Percentiles rank a stretch among this genome's conserved stretches.
phyloP scores from a whole-genome alignment of 2,329 filamentous ascomycete genomes.

The Aspergillus hortae region DNA sequence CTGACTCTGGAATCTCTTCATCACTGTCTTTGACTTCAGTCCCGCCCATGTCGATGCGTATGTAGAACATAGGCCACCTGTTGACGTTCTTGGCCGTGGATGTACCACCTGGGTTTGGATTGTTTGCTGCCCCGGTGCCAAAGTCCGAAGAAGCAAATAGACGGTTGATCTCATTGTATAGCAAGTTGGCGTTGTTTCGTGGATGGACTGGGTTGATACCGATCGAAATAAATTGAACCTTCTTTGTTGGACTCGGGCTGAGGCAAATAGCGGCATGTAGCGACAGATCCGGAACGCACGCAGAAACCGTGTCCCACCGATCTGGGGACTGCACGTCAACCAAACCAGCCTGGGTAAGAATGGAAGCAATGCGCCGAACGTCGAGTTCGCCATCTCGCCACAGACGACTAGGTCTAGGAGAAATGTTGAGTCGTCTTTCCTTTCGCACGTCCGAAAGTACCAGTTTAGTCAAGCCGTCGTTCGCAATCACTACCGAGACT shows the following conservation, averaged over 20 bases:
- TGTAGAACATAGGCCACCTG: conserved; percentile 82
- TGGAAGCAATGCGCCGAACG: conserved; percentile 39
- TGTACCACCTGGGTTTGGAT: conserved; percentile 20
- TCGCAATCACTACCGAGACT: conserved; percentile 67
- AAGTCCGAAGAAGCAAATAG: conserved; percentile 76
- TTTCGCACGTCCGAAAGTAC: conserved; percentile 54
- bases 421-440: conserved; percentile 34
- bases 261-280: conserved; percentile 71
- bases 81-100: conserved; percentile 65
- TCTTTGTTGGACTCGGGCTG: conserved; percentile 65
- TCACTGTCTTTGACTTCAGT: conserved; percentile 40
- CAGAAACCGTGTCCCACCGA: conserved; percentile 69
- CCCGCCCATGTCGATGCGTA: conserved; percentile 60
- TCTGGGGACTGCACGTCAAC: conserved; percentile 50
- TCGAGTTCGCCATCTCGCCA: conserved; percentile 16
- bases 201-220: conserved; percentile 65
- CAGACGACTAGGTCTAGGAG: conserved; percentile 6
- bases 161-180: conserved; percentile 76
- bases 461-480: conserved; percentile 56
- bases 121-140: conserved; percentile 51
- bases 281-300: conserved; percentile 58
- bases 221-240: conserved; percentile 76
- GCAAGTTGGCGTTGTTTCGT: conserved; percentile 55
- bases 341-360: conserved; percentile 65
- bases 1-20: conserved; percentile 29